Evolutionary conservation across 2,329 filamentous ascomycete species (phyloP).

Genomic region (Xenoacremonium recifei): DNA sequence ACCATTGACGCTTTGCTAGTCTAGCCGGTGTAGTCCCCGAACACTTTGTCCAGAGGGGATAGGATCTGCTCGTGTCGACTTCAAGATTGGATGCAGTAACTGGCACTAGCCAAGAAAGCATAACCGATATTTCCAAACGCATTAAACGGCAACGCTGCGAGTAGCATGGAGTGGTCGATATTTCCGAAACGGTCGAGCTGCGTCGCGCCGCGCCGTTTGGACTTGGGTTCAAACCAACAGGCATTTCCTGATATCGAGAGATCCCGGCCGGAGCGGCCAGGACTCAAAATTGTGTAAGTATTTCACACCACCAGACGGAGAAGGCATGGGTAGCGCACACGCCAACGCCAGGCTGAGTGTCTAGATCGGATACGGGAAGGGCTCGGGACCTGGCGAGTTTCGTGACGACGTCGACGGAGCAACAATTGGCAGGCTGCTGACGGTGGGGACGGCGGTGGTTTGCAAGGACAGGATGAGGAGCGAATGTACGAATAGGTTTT

Average conservation of each 20-base stretch:
- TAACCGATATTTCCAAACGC: slow-evolving; percentile 19
- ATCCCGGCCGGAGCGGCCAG: slow-evolving; percentile 26
- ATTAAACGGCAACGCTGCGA: neutral
- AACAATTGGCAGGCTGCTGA: slow-evolving; percentile 23
- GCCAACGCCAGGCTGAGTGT: slow-evolving; percentile 18
- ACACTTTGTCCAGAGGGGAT: slow-evolving; percentile 4
- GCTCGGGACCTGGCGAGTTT: slow-evolving; percentile 25
- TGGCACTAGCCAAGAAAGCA: slow-evolving; percentile 11
- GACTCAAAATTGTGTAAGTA: slow-evolving; percentile 16
- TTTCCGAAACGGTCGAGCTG: slow-evolving; percentile 30
- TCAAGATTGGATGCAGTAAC: slow-evolving; percentile 15
- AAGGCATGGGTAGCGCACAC: slow-evolving; percentile 25
- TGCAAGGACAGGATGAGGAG: slow-evolving; percentile 16
- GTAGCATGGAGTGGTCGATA: slow-evolving; percentile 17
- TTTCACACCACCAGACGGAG: slow-evolving; percentile 23
- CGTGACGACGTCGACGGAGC: slow-evolving; percentile 24
- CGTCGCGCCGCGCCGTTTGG: slow-evolving; percentile 25
- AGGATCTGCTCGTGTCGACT: slow-evolving; percentile 11
- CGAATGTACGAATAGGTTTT: slow-evolving; percentile 18
- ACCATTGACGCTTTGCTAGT: too few species aligned
- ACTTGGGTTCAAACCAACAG: slow-evolving; percentile 24
- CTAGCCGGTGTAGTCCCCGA: slow-evolving; percentile 11
- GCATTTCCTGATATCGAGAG: slow-evolving; percentile 22
- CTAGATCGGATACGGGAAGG: slow-evolving; percentile 26
- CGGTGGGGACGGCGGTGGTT: slow-evolving; percentile 17